Base-by-base conservation (phyloP, 345 rosid species). In the Sisymbrium irio region DNA sequence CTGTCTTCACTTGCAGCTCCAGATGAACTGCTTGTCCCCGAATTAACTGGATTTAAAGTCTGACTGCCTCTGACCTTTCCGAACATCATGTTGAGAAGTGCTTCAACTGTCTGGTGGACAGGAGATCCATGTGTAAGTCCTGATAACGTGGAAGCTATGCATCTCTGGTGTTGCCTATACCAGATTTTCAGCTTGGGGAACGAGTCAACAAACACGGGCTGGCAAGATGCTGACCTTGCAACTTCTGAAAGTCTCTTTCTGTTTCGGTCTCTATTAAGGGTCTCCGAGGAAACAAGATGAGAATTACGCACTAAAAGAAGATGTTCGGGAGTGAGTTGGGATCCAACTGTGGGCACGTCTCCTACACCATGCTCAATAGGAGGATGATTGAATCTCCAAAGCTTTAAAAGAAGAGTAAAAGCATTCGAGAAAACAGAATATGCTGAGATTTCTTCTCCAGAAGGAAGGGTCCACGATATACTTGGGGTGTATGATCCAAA, bases 311-410 rank as follows among this genome's bases (percentile, higher is more conserved):
- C 88, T 67, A 80, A 80, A 42, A 95, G 86, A 72, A 95, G 97
- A 86, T 86, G 88, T 72, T 95, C 98, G 0, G 97, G 98, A 61
- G 97, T 88, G n/a, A 87, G 76, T 69, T 77, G 90, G 73, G 94
- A 85, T 56, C 91, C 94, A 65, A 92, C 96, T 27, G 97, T 84
- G 42, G 91, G 96, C 75, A 89, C 93, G 80, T 95, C 99, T 79
- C 97, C 94, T 39, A 84, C 83, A 53, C 91, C 91, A 62, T 90
- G 96, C 49, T 92, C 99, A 73, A 92, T 82, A 46, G 99, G 99
- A 66, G 94, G 92, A 77, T 81, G 96, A 74, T 92, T 87, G 82
- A 92, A 95, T 78, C 92, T 90, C 98, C 98, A 92, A 33, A 95
- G 83, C 84, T 89, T 92, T 77, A 95, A 86, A 58, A 95, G 90